Percentiles rank a stretch among this genome's conserved stretches.
Conservation (phyloP, 805 yeast genomes). For the Yarrowia sp. region DNA sequence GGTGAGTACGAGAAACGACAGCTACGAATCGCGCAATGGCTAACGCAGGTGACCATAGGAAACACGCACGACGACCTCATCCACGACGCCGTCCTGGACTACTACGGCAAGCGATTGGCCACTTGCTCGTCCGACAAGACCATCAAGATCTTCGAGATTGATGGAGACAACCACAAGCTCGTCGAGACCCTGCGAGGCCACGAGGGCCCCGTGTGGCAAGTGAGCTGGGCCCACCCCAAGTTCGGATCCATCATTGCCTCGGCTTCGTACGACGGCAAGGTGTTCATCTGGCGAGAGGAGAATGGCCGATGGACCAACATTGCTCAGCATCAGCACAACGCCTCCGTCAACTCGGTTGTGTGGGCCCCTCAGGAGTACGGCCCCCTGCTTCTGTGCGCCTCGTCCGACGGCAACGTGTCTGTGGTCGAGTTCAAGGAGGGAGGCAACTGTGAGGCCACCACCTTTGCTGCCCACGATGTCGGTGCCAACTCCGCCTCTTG, state of each 20-base stretch:
- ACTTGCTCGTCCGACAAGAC: conserved; percentile 96
- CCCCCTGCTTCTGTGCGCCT: conserved; percentile 85
- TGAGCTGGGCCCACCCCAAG: conserved; percentile 98
- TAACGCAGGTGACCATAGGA: conserved; percentile 72
- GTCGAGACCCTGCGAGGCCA: conserved; percentile 89
- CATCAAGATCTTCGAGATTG: conserved; percentile 91
- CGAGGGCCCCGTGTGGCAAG: conserved; percentile 99
- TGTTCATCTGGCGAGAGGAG: conserved; percentile 93
- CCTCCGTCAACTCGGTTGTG: conserved; percentile 89
- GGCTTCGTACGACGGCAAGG: conserved; percentile 94
- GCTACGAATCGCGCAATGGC: neutral
- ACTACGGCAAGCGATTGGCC: conserved; percentile 94
- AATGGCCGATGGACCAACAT: conserved; percentile 86
- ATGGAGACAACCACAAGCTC: conserved; percentile 80
- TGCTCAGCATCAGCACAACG: conserved; percentile 88
- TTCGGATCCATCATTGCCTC: conserved; percentile 95
- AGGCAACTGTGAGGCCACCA: conserved; percentile 63
- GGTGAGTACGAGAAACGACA: conserved; percentile 19
- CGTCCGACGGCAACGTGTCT: conserved; percentile 91
- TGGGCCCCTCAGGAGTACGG: conserved; percentile 99
- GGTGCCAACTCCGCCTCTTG: conserved; percentile 96
- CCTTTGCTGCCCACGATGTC: conserved; percentile 83
- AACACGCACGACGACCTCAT: conserved; percentile 92
- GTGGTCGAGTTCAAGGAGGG: conserved; percentile 91
- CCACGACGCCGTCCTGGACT: conserved; percentile 96